Conservation (phyloP, 1,139 yeast species). For the Yamadazyma atlantica region DNA sequence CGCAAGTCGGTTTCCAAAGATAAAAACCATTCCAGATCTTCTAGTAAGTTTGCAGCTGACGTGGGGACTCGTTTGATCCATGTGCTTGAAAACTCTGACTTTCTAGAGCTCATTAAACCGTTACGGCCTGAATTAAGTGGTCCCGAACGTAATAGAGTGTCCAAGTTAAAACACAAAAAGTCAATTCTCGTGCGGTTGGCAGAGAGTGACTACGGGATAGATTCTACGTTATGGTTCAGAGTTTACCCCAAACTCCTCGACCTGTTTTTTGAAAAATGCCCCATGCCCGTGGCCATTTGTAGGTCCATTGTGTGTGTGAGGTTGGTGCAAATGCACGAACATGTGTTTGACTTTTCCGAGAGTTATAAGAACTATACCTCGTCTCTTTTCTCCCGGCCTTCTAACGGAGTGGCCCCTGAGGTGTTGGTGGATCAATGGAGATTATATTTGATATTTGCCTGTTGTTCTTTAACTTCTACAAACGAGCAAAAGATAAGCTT, state of each 20-base stretch:
- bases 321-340: conserved; percentile 85
- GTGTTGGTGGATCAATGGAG: conserved; percentile 85
- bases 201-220: conserved; percentile 92
- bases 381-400: conserved; percentile 34
- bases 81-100: conserved; percentile 69
- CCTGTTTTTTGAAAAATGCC: conserved; percentile 76
- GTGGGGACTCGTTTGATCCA: conserved; percentile 78
- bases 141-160: conserved; percentile 75
- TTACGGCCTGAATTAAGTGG: conserved; percentile 65
- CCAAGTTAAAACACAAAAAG: conserved; percentile 61
- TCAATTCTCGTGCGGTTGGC: conserved; percentile 73
- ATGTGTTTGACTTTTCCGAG: conserved; percentile 63
- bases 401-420: conserved; percentile 56
- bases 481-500: conserved; percentile 75
- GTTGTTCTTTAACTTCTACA: conserved; percentile 87
- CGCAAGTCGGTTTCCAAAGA: conserved; percentile 8
- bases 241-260: conserved; percentile 75
- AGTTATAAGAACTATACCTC: conserved; percentile 43
- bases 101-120: conserved; percentile 60
- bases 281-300: conserved; percentile 91
- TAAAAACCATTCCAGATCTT: conserved; percentile 50
- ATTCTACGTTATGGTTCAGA: conserved; percentile 92
- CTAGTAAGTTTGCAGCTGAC: conserved; percentile 77
- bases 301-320: conserved; percentile 91
- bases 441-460: conserved; percentile 83